Evolutionary conservation across 345 rosid genomes (phyloP).

Genomic region (Triadica sebifera): DNA sequence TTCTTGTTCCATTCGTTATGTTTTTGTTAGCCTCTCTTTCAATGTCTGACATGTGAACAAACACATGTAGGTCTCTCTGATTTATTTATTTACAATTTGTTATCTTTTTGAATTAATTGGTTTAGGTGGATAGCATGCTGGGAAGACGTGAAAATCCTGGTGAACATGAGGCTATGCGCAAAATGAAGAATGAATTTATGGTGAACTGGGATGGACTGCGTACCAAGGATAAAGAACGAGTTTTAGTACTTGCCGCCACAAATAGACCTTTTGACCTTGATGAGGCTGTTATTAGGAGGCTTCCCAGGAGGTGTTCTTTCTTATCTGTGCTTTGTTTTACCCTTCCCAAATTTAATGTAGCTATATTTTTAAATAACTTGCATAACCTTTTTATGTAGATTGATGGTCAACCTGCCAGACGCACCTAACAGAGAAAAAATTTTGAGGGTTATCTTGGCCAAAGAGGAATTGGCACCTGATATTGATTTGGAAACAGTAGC

Average conservation of each 20-base stretch:
- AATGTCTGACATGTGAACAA: neutral
- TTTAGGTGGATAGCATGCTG: constrained; percentile 96
- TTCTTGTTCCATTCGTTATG: neutral
- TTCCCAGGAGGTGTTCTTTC: constrained; percentile 68
- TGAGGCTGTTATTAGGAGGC: constrained; percentile 98
- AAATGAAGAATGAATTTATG: constrained; percentile 99
- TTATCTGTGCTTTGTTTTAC: neutral
- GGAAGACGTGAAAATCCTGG: constrained; percentile 99
- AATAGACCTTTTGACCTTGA: constrained; percentile 97
- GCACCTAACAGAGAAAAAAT: constrained; percentile 77
- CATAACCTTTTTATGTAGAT: constrained; percentile 43
- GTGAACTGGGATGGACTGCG: constrained; percentile 98
- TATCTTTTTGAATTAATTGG: neutral
- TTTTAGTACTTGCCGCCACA: constrained; percentile 92
- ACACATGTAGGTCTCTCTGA: too few species aligned
- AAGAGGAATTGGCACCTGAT: constrained; percentile 76
- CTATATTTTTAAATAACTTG: neutral
- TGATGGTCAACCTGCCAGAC: constrained; percentile 97
- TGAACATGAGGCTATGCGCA: constrained; percentile 99
- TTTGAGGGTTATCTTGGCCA: constrained; percentile 75
- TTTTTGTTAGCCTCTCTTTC: neutral
- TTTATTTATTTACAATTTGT: neutral
- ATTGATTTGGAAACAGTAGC: constrained; percentile 82
- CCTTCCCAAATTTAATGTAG: neutral
- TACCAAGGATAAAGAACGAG: constrained; percentile 94